These are phyloP conservation scores for Paraurostyla sp. DNA, from an alignment of 73 alveolate species.

Conservation along the genomic window DNA sequence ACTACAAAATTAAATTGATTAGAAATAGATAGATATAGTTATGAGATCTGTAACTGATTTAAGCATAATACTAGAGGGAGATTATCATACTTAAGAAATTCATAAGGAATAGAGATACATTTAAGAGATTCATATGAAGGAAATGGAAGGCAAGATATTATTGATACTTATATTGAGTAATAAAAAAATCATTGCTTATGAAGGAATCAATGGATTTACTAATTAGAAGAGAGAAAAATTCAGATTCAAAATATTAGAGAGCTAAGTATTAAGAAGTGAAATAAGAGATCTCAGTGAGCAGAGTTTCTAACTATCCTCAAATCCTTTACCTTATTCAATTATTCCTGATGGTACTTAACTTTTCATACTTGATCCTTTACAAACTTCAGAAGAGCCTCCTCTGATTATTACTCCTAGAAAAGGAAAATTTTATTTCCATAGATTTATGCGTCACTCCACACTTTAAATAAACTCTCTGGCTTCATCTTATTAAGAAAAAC, in stretches of 20 bases:
- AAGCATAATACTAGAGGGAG: background rate
- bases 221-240: background rate
- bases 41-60: slow-evolving; percentile 47
- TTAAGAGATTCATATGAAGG: background rate
- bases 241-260: slow-evolving; percentile 20
- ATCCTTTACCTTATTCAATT: background rate
- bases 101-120: background rate
- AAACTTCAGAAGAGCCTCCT: background rate
- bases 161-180: background rate
- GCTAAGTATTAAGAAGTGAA: background rate
- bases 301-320: background rate
- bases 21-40: background rate
- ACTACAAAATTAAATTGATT: background rate
- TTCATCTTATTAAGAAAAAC: background rate
- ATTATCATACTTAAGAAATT: slow-evolving; percentile 24
- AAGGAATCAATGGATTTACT: background rate
- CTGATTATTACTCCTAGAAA: background rate
- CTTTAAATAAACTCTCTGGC: background rate
- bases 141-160: background rate
- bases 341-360: background rate
- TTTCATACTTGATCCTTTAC: background rate
- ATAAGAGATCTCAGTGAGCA: background rate
- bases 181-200: background rate
- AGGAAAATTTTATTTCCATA: slow-evolving; percentile 11
- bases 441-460: background rate